phyloP scores from a whole-genome alignment of 768 basidiomycete genomes.

The Cystobasidium tubakii region DNA sequence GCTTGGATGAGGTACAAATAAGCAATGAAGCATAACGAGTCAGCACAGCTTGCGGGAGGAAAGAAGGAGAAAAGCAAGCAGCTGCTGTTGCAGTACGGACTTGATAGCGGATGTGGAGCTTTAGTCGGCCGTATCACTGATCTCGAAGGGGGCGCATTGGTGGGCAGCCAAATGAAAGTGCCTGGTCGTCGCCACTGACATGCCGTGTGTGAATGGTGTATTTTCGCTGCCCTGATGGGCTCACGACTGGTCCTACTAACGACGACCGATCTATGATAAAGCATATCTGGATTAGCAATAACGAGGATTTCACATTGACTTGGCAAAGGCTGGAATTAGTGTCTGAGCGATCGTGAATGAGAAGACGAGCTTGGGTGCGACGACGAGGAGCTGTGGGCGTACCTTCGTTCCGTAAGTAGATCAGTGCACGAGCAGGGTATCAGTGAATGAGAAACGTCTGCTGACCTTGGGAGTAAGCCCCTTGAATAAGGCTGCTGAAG shows the following conservation, averaged over 20 bases:
- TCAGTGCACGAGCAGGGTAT: background rate
- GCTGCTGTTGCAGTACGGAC: slow-evolving; percentile 22
- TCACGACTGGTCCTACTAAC: background rate
- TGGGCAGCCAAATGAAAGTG: too few species aligned
- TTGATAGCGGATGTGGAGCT: background rate
- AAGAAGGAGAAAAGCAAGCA: slow-evolving; percentile 33
- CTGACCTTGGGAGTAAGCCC: slow-evolving; percentile 89
- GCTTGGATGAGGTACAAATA: background rate
- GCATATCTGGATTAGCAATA: background rate
- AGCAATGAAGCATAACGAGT: too few species aligned
- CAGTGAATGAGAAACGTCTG: slow-evolving; percentile 10
- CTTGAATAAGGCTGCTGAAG: slow-evolving; percentile 83
- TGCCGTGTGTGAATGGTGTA: background rate
- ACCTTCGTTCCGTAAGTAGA: slow-evolving; percentile 9
- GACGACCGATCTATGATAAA: background rate
- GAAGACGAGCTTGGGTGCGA: slow-evolving; percentile 96
- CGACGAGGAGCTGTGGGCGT: slow-evolving; percentile 73
- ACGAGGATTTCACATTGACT: slow-evolving; percentile 22
- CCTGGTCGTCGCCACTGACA: too few species aligned
- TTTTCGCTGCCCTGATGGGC: background rate
- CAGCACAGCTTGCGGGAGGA: background rate
- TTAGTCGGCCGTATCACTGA: too few species aligned
- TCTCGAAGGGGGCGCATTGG: too few species aligned
- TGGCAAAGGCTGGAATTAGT: slow-evolving; percentile 31
- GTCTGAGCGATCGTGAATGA: slow-evolving; percentile 88